Evolutionary conservation across 345 rosid genomes (phyloP), one percentile per base, ranked within the genome.

Genomic region (Sonneratia caseolaris): DNA sequence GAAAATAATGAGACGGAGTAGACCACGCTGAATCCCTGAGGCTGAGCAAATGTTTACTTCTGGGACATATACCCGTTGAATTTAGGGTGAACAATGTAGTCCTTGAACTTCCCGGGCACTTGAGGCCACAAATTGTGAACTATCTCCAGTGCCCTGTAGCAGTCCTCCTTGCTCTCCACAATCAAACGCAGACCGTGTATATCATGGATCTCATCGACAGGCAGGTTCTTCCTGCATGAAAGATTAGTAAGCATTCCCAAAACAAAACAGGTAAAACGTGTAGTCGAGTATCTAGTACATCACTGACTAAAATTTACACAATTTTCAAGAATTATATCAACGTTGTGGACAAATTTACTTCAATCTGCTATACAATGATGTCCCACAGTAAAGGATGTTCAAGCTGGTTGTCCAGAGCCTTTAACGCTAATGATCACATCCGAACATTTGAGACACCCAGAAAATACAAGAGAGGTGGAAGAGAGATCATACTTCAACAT

Each of bases 101-200:
- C 96, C 81, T 95, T 95, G 45, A 84, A 86, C 84, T 88, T 87
- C 73, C 97, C 97, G 64, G 99, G 92, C 11, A 95, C 91, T 88
- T 95, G 87, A 68, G 91, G 80, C 99, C 99, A 95, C 73, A 92
- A 57, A 64, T 83, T 77, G 72, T 86, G 92, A 77, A 95, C 96
- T 35, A 87, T 85, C 70, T 75, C 82, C 72, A 92, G 68, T 22
- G 96, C 97, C 73, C 78, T 82, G 72, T 92, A 92, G 81, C 97
- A 92, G 80, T 95, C 97, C 68, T 83, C 91, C 80, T 86, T 83
- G 6, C 79, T 92, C 76, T 89, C 85, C 74, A 95, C 93, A 79
- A 95, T 90, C 74, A 95, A 70, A 47, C 99, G 96, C 57, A 95
- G 68, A 68, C 99, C 99, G 57, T 95, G 92, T 78, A 95, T 89